phyloP scores from a whole-genome alignment of 1,284 basidiomycete genomes.

The Heterobasidion occidentale region DNA sequence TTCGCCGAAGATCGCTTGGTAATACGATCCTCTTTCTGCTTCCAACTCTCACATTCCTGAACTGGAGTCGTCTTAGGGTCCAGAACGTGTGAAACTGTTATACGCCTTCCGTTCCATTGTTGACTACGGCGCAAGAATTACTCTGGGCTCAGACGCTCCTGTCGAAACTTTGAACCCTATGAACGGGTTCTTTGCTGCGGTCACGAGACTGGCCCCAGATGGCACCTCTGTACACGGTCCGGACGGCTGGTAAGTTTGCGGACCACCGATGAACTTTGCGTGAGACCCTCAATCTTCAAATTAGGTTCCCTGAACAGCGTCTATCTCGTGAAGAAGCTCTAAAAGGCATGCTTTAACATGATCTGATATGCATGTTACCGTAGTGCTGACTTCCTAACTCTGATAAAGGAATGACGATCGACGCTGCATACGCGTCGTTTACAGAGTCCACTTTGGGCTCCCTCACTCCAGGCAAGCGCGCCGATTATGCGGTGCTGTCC shows the following conservation, averaged over 20 bases:
- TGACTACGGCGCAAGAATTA: slow-evolving; percentile 52
- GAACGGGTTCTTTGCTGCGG: slow-evolving; percentile 77
- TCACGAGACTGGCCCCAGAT: slow-evolving; percentile 65
- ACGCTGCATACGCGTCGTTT: slow-evolving; percentile 84
- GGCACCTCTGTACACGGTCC: slow-evolving; percentile 79
- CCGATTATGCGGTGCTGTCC: slow-evolving; percentile 79
- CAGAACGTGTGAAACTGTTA: slow-evolving; percentile 75
- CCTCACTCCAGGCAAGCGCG: slow-evolving; percentile 69
- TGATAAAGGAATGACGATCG: slow-evolving; percentile 56
- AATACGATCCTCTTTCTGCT: slow-evolving; percentile 16
- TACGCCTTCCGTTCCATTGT: slow-evolving; percentile 80
- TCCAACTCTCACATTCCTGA: not conserved
- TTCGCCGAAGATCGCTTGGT: slow-evolving; percentile 80
- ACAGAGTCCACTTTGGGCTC: slow-evolving; percentile 67
- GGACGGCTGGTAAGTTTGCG: slow-evolving; percentile 61
- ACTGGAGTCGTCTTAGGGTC: slow-evolving; percentile 39
- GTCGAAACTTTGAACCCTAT: slow-evolving; percentile 79
- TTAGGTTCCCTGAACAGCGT: slow-evolving; percentile 76
- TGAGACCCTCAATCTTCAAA: not conserved
- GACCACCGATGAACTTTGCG: slow-evolving; percentile 1
- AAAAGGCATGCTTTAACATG: slow-evolving; percentile 35
- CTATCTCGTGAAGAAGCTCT: slow-evolving; percentile 69
- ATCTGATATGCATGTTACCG: not conserved
- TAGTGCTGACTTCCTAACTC: no score
- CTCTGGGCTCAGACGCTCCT: slow-evolving; percentile 85